A percentile compares a stretch with the other conserved stretches of the same genome.
Conservation (phyloP, 169 alveolate species). For the Plasmodium reichenowi region DNA sequence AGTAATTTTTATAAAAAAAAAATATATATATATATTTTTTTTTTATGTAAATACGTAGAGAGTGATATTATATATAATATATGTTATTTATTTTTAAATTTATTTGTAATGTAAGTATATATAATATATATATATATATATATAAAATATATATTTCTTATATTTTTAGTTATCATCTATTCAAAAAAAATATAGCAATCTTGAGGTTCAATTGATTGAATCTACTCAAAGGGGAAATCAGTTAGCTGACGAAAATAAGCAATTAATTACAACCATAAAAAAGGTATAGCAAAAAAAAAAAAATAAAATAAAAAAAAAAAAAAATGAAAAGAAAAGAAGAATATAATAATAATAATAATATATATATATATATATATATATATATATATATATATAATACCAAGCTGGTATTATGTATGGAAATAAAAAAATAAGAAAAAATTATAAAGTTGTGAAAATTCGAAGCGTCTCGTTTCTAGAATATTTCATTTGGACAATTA, state of each 20-base stretch:
- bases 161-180: conserved; percentile 81
- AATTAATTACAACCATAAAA: conserved; percentile 84
- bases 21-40: not conserved
- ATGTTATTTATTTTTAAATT: not conserved
- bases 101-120: not conserved
- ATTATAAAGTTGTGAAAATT: conserved; percentile 5
- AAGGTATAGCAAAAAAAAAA: conserved; percentile 56
- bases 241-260: conserved; percentile 88
- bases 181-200: conserved; percentile 88
- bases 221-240: conserved; percentile 89
- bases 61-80: too few relatives aligned
- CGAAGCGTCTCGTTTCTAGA: too few relatives aligned
- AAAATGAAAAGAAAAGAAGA: not conserved
- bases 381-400: conserved; percentile 8
- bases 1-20: conserved; percentile 22
- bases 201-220: conserved; percentile 89
- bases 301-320: not conserved
- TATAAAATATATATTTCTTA: not conserved
- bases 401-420: not conserved
- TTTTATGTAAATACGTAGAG: not conserved
- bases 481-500: not conserved
- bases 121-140: not conserved
- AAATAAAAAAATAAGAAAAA: not conserved
- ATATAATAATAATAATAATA: not conserved
- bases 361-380: conserved; percentile 1